Evolutionary conservation across 2,329 filamentous ascomycete genomes (phyloP).

Genomic region (Aspergillus oerlinghausenensis): DNA sequence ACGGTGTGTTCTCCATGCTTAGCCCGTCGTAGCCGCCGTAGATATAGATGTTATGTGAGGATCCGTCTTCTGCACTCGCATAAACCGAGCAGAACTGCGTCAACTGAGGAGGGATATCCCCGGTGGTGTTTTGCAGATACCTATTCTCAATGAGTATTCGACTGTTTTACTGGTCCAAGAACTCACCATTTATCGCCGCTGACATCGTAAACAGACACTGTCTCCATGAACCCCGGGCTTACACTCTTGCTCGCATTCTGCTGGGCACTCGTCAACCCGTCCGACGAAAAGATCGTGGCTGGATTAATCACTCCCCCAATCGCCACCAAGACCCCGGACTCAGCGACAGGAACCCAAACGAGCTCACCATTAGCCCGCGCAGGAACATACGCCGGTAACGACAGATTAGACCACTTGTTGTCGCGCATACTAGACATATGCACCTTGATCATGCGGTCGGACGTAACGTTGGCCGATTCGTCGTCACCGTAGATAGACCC

Average conservation of each 20-base stretch:
- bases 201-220: slow-evolving; percentile 36
- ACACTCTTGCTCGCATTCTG: slow-evolving; percentile 13
- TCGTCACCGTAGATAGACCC: slow-evolving; percentile 43
- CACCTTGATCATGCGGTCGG: slow-evolving; percentile 56
- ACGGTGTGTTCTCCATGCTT: slow-evolving; percentile 22
- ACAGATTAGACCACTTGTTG: slow-evolving; percentile 55
- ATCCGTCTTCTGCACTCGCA: slow-evolving; percentile 33
- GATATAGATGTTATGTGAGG: slow-evolving; percentile 47
- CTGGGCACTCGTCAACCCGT: slow-evolving; percentile 4
- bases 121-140: slow-evolving; percentile 41
- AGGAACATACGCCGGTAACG: slow-evolving; percentile 47
- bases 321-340: slow-evolving; percentile 33
- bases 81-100: slow-evolving; percentile 41
- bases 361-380: slow-evolving; percentile 61
- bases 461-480: slow-evolving; percentile 38
- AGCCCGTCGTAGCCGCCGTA: slow-evolving; percentile 45
- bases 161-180: background rate
- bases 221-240: slow-evolving; percentile 35
- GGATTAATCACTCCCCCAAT: slow-evolving; percentile 36
- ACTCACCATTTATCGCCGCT: slow-evolving; percentile 22
- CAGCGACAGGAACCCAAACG: slow-evolving; percentile 53
- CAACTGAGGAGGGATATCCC: slow-evolving; percentile 31
- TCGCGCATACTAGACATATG: slow-evolving; percentile 52
- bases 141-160: slow-evolving; percentile 16
- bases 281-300: slow-evolving; percentile 9